A percentile compares a stretch with the other conserved stretches of the same genome.
phyloP scores from a whole-genome alignment of 1,284 basidiomycete species.

The Moniliophthora roreri region DNA sequence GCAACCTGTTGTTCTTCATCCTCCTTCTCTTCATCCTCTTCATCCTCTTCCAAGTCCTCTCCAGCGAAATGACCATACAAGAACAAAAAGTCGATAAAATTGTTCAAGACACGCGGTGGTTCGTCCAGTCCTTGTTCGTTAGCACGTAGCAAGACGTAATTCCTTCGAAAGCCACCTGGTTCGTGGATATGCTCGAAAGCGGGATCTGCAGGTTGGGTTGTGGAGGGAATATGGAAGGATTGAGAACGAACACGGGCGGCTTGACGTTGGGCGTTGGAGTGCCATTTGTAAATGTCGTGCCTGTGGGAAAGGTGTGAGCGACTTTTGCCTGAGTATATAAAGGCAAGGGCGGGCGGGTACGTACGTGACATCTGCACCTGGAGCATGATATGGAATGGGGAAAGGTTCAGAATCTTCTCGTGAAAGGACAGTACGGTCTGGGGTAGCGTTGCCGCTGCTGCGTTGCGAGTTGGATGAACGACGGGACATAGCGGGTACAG shows the following conservation, averaged over 20 bases:
- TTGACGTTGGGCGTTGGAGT: slow-evolving; percentile 63
- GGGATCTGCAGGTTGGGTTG: slow-evolving; percentile 61
- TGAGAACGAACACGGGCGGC: slow-evolving; percentile 62
- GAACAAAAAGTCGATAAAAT: slow-evolving; percentile 91
- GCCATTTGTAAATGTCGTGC: slow-evolving; percentile 95
- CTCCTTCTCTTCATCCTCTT: slow-evolving; percentile 53
- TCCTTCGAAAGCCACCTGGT: slow-evolving; percentile 90
- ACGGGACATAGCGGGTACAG: slow-evolving; percentile 7
- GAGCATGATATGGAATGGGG: slow-evolving; percentile 81
- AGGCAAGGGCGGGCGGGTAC: slow-evolving; percentile 35
- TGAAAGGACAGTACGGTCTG: slow-evolving; percentile 33
- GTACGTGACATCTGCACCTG: slow-evolving; percentile 88
- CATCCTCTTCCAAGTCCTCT: slow-evolving; percentile 91
- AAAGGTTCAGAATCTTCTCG: slow-evolving; percentile 67
- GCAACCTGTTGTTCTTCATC: slow-evolving; percentile 38
- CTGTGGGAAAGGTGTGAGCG: slow-evolving; percentile 36
- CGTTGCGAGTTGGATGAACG: slow-evolving; percentile 20
- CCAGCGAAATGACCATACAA: slow-evolving; percentile 95
- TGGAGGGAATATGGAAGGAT: slow-evolving; percentile 67
- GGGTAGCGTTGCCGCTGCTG: not conserved
- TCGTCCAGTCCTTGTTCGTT: slow-evolving; percentile 65
- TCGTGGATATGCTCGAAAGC: slow-evolving; percentile 88
- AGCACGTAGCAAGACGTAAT: slow-evolving; percentile 76
- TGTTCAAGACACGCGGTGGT: slow-evolving; percentile 71
- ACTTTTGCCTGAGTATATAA: slow-evolving; percentile 14